A percentile compares a stretch with the other conserved stretches of the same genome.
Conservation (phyloP, 306 rosid species). For the Cucumis sativus region DNA sequence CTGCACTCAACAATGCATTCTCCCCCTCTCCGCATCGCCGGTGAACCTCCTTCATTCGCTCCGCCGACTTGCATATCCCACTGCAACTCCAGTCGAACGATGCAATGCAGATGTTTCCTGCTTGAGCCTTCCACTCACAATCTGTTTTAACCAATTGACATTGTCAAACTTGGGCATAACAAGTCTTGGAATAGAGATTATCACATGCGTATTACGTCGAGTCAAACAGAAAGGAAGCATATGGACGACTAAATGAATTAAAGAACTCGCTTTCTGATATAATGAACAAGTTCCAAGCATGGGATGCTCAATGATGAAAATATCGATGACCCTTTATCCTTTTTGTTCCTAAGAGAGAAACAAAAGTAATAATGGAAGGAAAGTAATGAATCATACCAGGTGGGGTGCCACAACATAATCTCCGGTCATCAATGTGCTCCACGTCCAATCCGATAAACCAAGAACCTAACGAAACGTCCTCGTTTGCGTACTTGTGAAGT, state of each 20-base stretch:
- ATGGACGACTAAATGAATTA: not conserved
- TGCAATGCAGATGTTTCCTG: slow-evolving; percentile 45
- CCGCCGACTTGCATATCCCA: slow-evolving; percentile 47
- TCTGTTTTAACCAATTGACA: slow-evolving; percentile 21
- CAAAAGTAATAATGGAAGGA: not conserved
- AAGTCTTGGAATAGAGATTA: not conserved
- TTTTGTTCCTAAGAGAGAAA: not conserved
- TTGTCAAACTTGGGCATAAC: not conserved
- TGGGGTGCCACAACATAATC: slow-evolving; percentile 56
- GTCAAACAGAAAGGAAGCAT: not conserved
- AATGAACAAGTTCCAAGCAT: not conserved
- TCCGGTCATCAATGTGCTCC: slow-evolving; percentile 46
- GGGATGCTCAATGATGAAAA: not conserved
- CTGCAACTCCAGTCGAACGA: slow-evolving; percentile 57
- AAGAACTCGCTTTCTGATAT: not conserved
- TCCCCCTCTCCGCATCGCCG: slow-evolving; percentile 50
- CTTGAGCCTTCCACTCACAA: slow-evolving; percentile 61
- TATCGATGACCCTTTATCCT: not conserved
- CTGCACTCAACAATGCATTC: slow-evolving; percentile 38
- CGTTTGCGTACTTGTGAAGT: slow-evolving; percentile 41
- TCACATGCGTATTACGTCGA: not conserved
- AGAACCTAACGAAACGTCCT: slow-evolving; percentile 46
- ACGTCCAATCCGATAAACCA: slow-evolving; percentile 52
- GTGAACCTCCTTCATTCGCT: slow-evolving; percentile 56
- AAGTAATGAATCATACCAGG: slow-evolving; percentile 26